These are phyloP conservation scores for Sclerotinia glacialis DNA, from an alignment of 2,329 filamentous ascomycete genomes.

Conservation along the genomic window DNA sequence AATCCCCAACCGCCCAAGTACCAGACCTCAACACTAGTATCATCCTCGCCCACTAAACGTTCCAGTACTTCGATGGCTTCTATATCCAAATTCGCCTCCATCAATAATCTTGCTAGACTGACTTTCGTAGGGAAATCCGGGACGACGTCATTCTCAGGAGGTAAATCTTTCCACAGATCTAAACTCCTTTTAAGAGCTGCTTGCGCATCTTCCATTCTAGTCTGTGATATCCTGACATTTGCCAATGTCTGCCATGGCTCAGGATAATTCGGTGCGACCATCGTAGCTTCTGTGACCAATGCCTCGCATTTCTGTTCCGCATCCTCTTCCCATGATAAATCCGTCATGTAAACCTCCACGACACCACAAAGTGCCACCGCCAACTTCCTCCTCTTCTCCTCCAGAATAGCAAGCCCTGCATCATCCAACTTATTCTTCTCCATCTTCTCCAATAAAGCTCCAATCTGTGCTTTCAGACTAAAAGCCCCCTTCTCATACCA, in stretches of 20 bases:
- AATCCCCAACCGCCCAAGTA: constrained; percentile 95
- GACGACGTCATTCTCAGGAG: constrained; percentile 66
- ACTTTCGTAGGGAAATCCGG: constrained; percentile 87
- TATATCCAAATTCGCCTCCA: constrained; percentile 84
- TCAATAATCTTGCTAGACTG: constrained; percentile 76
- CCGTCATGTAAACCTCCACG: constrained; percentile 98
- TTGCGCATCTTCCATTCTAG: constrained; percentile 72
- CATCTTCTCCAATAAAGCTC: constrained; percentile 55
- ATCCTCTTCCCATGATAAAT: constrained; percentile 88
- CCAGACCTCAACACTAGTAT: constrained; percentile 92
- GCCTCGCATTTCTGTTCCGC: constrained; percentile 85
- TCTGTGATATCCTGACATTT: constrained; percentile 88
- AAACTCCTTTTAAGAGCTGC: constrained; percentile 77
- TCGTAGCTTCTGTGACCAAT: constrained; percentile 84
- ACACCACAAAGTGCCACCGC: constrained; percentile 92
- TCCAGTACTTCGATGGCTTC: constrained; percentile 84
- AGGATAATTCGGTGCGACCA: constrained; percentile 75
- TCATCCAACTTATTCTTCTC: constrained; percentile 47
- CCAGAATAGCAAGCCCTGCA: constrained; percentile 45
- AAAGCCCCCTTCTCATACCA: constrained; percentile 71
- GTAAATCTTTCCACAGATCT: constrained; percentile 76
- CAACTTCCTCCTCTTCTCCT: constrained; percentile 77
- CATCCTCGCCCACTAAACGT: constrained; percentile 80
- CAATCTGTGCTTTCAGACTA: constrained; percentile 70
- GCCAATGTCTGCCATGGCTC: constrained; percentile 96